These are phyloP conservation scores for Hypoxylon trugodes DNA, from an alignment of 495 filamentous ascomycete species.

Conservation along the genomic window DNA sequence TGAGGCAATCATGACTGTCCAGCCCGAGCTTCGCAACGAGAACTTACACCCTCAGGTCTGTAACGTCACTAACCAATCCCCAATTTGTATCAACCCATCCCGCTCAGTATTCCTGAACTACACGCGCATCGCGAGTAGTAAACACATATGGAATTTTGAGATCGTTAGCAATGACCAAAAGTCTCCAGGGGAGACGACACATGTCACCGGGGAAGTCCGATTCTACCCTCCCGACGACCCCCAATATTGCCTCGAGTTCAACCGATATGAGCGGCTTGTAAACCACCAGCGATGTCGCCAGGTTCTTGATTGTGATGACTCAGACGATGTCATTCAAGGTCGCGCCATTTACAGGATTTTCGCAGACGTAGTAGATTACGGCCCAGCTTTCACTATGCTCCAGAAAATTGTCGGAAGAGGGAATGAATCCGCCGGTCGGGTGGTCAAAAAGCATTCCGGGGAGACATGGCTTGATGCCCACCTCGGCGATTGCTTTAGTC, in stretches of 20 bases:
- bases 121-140: not conserved
- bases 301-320: conserved; percentile 6
- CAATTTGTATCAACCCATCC: conserved; percentile 48
- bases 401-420: conserved; percentile 54
- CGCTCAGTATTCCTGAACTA: conserved; percentile 20
- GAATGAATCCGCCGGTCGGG: conserved; percentile 52
- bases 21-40: conserved; percentile 32
- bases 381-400: conserved; percentile 53
- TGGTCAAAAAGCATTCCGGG: conserved; percentile 45
- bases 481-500: conserved; percentile 49
- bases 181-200: not conserved
- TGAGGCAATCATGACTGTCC: conserved; percentile 52
- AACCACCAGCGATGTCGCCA: conserved; percentile 46
- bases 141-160: not conserved
- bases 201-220: conserved; percentile 35
- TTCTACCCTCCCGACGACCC: conserved; percentile 40
- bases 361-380: conserved; percentile 21
- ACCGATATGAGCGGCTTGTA: conserved; percentile 51
- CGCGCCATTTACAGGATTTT: conserved; percentile 42
- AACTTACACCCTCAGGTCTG: conserved; percentile 42
- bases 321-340: conserved; percentile 55
- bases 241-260: conserved; percentile 45
- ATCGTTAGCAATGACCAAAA: conserved; percentile 10
- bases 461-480: conserved; percentile 36
- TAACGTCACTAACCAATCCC: conserved; percentile 48